Conservation (phyloP, 331 rosid genomes). For the Rhamnella rubrinervis region DNA sequence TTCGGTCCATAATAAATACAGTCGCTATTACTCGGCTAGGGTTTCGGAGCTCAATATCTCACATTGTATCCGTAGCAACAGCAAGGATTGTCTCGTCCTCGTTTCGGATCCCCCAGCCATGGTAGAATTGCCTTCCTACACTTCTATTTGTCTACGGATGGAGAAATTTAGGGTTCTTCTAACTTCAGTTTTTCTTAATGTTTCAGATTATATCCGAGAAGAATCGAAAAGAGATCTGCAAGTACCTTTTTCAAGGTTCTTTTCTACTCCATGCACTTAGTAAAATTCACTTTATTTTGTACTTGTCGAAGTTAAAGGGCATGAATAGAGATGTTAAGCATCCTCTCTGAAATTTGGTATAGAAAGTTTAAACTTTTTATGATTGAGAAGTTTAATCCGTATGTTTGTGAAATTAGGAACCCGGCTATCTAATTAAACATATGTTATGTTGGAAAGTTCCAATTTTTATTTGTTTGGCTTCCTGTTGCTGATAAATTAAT, state of each 20-base stretch:
- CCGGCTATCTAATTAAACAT: too few relatives aligned
- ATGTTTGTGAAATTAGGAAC: too few relatives aligned
- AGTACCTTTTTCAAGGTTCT: conserved; percentile 47
- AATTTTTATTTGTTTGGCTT: neutral
- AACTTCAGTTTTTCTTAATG: neutral
- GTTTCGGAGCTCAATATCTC: too few relatives aligned
- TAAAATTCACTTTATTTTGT: neutral
- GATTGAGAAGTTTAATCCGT: neutral
- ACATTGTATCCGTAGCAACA: too few relatives aligned
- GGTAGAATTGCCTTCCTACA: neutral
- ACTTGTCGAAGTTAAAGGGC: neutral
- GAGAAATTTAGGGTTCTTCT: neutral
- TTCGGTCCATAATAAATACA: too few relatives aligned
- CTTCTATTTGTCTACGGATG: neutral
- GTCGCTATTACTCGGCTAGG: too few relatives aligned
- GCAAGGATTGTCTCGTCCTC: neutral
- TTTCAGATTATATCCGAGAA: conserved; percentile 48
- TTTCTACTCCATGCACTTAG: neutral
- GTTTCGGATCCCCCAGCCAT: neutral
- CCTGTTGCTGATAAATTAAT: neutral
- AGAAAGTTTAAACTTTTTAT: neutral
- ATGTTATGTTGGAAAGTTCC: neutral
- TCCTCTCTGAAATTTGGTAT: too few relatives aligned
- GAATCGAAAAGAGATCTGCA: conserved; percentile 50
- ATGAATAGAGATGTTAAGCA: too few relatives aligned